Evolutionary conservation across 805 yeast species (phyloP).

Genomic region (Danielia reshetovae): DNA sequence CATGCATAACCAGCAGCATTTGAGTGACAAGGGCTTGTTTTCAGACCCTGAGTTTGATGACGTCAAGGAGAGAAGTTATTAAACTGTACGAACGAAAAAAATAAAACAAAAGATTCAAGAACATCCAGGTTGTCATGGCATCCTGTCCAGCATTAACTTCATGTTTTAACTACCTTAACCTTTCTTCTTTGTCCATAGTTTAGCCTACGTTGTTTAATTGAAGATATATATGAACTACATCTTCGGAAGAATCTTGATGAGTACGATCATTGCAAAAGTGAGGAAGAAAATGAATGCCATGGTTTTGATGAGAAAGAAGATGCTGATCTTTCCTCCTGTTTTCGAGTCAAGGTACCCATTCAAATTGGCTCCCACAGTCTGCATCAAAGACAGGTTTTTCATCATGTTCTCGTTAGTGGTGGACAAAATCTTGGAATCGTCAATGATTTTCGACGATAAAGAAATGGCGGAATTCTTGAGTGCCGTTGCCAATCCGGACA

Average conservation of each 20-base stretch:
- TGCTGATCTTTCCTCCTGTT: slow-evolving; percentile 37
- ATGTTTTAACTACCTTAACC: no score
- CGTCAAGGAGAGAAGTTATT: not conserved
- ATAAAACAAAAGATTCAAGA: not conserved
- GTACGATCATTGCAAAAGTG: slow-evolving; percentile 29
- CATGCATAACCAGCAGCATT: slow-evolving; percentile 1
- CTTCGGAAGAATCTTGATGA: slow-evolving; percentile 35
- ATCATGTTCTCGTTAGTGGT: slow-evolving; percentile 33
- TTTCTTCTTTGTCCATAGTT: slow-evolving; percentile 3
- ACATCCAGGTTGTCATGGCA: no score
- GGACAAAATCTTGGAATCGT: slow-evolving; percentile 30
- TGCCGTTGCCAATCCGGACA: slow-evolving; percentile 44
- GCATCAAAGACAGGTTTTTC: slow-evolving; percentile 19
- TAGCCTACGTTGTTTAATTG: not conserved
- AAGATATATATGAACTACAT: slow-evolving; percentile 14
- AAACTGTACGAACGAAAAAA: not conserved
- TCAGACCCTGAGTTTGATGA: slow-evolving; percentile 9
- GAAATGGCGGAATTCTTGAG: slow-evolving; percentile 46
- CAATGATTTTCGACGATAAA: slow-evolving; percentile 34
- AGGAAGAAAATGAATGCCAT: slow-evolving; percentile 22
- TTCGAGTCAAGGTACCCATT: slow-evolving; percentile 35
- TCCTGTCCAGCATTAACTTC: no score
- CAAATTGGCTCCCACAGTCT: slow-evolving; percentile 30
- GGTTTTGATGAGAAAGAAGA: slow-evolving; percentile 35
- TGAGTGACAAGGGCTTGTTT: slow-evolving; percentile 5